Base-by-base conservation (phyloP, 2,329 filamentous ascomycete genomes). In the Claviceps lovelessii region DNA sequence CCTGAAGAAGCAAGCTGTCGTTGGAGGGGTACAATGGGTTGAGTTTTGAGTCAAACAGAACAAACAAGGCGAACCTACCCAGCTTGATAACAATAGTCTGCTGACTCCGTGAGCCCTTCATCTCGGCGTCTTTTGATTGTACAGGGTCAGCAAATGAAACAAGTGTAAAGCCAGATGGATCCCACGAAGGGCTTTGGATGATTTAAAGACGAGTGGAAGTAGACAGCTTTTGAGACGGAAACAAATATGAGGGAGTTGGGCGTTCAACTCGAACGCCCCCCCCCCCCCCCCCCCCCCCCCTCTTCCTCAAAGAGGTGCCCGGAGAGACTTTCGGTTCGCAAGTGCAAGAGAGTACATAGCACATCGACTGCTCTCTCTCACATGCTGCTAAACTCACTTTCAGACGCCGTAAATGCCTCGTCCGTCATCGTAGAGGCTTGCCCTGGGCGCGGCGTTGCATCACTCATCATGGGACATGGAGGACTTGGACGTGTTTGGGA, bases 31-130 rank as follows among this genome's bases (percentile, higher is more conserved):
- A 7, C 48, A 41, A 41, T 4, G 15, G 10, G n/a, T 47, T 37
- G 19, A 13, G 23, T 23, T 3, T 39, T 47, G n/a, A 19, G 29
- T 6, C 15, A 33, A 41, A 15, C 7, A 45, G 5, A 28, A 15
- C 15, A 37, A 17, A 15, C 15, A 37, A 17, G 45, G 42, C 47
- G 52, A 15, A 58, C 78, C 68, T 78, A 93, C 88, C 88, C 60
- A 94, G 80, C 74, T 94, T 94, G 64, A 94, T 91, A 63, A 94
- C 88, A 59, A 93, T 80, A 54, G 67, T 70, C 59, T 67, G 59
- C 49, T 57, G 55, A 45, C 63, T 59, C 60, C 81, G 84, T 54
- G 72, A 70, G 46, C 71, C 74, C 74, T 82, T 88, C 83, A 86
- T 87, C 61, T 68, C 79, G 78, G 71, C 65, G 53, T 67, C 57